These are phyloP conservation scores for Salix koriyanagi DNA, from an alignment of 345 rosid species.

Conservation along the genomic window DNA sequence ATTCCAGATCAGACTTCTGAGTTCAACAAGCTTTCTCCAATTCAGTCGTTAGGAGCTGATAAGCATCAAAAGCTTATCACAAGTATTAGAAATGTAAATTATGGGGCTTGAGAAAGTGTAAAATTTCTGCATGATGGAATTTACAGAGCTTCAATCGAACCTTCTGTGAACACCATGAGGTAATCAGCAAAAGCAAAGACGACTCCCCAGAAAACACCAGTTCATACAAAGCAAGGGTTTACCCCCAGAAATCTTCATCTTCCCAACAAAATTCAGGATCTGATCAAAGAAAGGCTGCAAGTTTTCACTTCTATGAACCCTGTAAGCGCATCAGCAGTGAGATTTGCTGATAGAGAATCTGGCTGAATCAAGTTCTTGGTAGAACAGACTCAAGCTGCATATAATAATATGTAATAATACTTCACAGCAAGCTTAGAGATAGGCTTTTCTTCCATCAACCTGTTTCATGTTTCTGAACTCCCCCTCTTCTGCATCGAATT, in stretches of 20 bases:
- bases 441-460: slow-evolving; percentile 11
- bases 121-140: neutral
- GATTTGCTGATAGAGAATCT: neutral
- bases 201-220: neutral
- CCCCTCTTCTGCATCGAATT: slow-evolving; percentile 24
- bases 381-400: neutral
- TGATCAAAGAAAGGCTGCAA: neutral
- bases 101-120: neutral
- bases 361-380: neutral
- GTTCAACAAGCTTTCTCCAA: neutral
- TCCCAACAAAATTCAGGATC: neutral
- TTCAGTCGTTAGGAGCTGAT: neutral
- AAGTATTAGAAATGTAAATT: too few species aligned
- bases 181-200: neutral
- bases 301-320: neutral
- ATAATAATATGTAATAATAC: neutral
- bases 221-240: neutral
- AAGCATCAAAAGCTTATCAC: neutral
- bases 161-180: neutral
- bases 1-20: neutral
- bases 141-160: neutral
- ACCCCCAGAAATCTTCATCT: neutral
- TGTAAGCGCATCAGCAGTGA: neutral
- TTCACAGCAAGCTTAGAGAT: neutral
- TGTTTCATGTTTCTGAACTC: slow-evolving; percentile 34